Conservation (phyloP, 805 yeast species). For the Kuraishia hungarica region DNA sequence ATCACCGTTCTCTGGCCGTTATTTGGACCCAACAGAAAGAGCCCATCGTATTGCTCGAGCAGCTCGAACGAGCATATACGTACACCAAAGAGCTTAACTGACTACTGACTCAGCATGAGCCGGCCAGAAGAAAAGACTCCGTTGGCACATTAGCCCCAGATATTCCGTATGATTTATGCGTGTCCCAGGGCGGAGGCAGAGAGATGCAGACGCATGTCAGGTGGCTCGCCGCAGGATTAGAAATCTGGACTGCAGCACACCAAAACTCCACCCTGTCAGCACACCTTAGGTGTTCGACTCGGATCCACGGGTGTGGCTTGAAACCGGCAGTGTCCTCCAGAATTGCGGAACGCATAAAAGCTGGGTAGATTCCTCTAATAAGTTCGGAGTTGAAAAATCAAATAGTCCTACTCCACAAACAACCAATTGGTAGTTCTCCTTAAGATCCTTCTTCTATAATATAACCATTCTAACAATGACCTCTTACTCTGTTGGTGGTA, state of each 20-base stretch:
- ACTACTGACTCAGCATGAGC: background rate
- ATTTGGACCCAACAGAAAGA: no score
- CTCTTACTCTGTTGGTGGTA: constrained; percentile 2
- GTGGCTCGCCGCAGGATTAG: background rate
- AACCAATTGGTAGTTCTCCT: background rate
- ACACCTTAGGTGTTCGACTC: background rate
- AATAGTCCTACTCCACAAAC: no score
- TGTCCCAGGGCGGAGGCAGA: background rate
- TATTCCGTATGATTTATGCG: background rate
- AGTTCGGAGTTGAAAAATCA: background rate
- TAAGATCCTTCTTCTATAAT: background rate
- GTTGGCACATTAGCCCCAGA: background rate
- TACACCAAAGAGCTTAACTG: no score
- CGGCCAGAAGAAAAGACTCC: background rate
- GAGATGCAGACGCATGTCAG: background rate
- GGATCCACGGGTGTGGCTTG: background rate
- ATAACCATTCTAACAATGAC: background rate
- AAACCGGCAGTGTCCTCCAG: background rate
- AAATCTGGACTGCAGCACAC: background rate
- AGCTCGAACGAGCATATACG: no score
- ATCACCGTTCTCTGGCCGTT: no score
- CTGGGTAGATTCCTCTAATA: background rate
- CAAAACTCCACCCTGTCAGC: background rate
- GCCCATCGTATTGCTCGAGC: no score
- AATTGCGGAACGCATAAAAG: background rate